A percentile compares a stretch with the other conserved stretches of the same genome.
Conservation (phyloP, 2,329 filamentous ascomycete genomes). For the Ophiostoma sp. region DNA sequence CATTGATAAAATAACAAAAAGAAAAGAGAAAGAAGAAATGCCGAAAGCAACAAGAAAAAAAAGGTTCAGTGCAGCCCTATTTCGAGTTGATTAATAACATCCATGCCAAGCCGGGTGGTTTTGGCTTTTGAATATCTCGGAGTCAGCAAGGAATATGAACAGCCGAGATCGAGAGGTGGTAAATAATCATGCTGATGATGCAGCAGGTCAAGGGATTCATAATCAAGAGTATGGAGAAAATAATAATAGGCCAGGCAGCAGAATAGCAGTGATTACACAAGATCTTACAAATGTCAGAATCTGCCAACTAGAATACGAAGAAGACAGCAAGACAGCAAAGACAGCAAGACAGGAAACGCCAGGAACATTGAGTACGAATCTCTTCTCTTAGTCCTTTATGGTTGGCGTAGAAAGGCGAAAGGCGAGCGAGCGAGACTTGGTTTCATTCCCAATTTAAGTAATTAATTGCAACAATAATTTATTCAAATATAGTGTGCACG, state of each 20-base stretch:
- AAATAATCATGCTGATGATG: background rate
- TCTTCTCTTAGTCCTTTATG: background rate
- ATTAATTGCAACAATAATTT: background rate
- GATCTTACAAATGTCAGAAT: background rate
- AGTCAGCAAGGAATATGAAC: background rate
- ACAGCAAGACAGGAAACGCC: background rate
- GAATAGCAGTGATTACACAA: background rate
- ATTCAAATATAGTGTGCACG: background rate
- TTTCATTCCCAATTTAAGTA: background rate
- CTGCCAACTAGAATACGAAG: background rate
- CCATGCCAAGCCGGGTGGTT: background rate
- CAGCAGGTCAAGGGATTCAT: background rate
- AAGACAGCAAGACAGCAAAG: background rate
- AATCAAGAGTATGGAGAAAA: background rate
- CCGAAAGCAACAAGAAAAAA: background rate
- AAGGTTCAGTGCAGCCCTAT: background rate
- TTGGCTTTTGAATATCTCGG: background rate
- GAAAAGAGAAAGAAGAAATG: background rate
- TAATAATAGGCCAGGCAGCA: background rate
- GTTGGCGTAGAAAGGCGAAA: background rate
- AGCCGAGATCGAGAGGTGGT: background rate
- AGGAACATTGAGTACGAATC: background rate
- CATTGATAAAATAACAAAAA: background rate
- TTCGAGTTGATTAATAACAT: background rate
- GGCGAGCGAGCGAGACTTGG: conserved; percentile 14